Percentiles rank a stretch among this genome's conserved stretches.
These are phyloP conservation scores for Penicillium nucicola DNA, from an alignment of 495 filamentous ascomycete genomes.

Conservation along the genomic window DNA sequence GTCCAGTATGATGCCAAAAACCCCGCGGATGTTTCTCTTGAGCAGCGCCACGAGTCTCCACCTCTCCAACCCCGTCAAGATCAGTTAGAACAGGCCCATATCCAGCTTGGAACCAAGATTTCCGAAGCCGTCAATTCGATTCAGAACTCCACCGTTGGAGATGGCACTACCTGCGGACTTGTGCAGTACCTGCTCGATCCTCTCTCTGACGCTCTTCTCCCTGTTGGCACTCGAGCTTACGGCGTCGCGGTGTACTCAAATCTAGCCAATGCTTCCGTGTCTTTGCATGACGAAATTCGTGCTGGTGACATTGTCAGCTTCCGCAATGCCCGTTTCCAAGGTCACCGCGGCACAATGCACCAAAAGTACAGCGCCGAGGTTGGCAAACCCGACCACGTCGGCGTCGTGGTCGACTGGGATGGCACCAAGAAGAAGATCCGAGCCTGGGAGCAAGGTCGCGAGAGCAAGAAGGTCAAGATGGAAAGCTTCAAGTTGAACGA, in stretches of 20 bases:
- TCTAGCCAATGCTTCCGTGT: slow-evolving; percentile 84
- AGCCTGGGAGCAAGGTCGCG: slow-evolving; percentile 92
- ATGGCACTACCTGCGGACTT: slow-evolving; percentile 74
- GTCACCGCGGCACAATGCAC: slow-evolving; percentile 92
- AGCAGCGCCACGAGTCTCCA: slow-evolving; percentile 85
- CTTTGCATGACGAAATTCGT: slow-evolving; percentile 90
- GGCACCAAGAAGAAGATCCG: slow-evolving; percentile 97
- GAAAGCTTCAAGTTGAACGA: slow-evolving; percentile 94
- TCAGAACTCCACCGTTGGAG: slow-evolving; percentile 76
- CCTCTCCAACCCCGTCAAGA: slow-evolving; percentile 87
- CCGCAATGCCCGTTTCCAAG: slow-evolving; percentile 92
- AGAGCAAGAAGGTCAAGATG: slow-evolving; percentile 89
- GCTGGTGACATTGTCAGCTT: slow-evolving; percentile 91
- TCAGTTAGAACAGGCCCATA: slow-evolving; percentile 81
- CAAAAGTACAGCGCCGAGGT: slow-evolving; percentile 89
- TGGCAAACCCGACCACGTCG: slow-evolving; percentile 91
- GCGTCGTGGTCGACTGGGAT: slow-evolving; percentile 97
- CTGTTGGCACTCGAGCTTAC: slow-evolving; percentile 82
- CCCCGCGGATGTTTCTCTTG: slow-evolving; percentile 64
- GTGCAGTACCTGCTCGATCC: slow-evolving; percentile 74
- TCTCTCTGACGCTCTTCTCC: slow-evolving; percentile 68
- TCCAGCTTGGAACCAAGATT: slow-evolving; percentile 71
- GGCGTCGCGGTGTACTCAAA: slow-evolving; percentile 92
- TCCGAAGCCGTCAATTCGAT: slow-evolving; percentile 62
- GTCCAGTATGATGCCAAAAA: slow-evolving; percentile 76